Percentiles rank a stretch among this genome's conserved stretches.
Conservation (phyloP, 1,139 yeast species). For the Suhomyces wounanorum region DNA sequence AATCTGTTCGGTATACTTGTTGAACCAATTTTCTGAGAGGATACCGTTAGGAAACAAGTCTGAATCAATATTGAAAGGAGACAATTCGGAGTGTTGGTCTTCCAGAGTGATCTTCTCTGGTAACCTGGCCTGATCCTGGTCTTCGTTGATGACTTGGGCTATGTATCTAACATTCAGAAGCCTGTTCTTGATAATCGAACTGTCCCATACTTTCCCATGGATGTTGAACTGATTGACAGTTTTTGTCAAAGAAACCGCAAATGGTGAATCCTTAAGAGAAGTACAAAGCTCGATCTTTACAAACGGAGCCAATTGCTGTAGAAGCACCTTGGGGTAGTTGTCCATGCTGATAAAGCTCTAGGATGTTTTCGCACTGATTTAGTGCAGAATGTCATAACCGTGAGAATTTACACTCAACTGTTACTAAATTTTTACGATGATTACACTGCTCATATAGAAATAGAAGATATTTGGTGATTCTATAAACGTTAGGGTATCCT, state of each 20-base stretch:
- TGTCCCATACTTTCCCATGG: conserved; percentile 38
- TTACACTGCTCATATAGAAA: too few species aligned
- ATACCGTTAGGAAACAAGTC: conserved; percentile 49
- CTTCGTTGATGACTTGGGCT: conserved; percentile 21
- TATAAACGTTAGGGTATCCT: too few species aligned
- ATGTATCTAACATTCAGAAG: conserved; percentile 38
- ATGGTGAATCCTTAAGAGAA: conserved; percentile 1
- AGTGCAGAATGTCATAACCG: background rate
- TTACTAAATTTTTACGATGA: too few species aligned
- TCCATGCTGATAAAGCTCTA: conserved; percentile 27
- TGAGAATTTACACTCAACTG: background rate
- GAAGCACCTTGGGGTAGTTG: conserved; percentile 27
- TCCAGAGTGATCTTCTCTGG: conserved; percentile 3
- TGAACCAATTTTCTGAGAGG: conserved; percentile 38
- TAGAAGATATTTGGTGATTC: too few species aligned
- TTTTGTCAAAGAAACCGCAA: conserved; percentile 7
- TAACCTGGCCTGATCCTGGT: background rate
- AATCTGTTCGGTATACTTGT: conserved; percentile 31
- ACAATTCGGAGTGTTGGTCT: conserved; percentile 30
- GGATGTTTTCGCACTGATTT: conserved; percentile 1
- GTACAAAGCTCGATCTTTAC: conserved; percentile 17
- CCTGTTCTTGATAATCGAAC: conserved; percentile 40
- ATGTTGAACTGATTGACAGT: conserved; percentile 21
- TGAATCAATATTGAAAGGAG: conserved; percentile 42
- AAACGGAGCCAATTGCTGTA: conserved; percentile 40